Base-by-base conservation (phyloP, 2,329 filamentous ascomycete species). In the Ophiostoma ips region DNA sequence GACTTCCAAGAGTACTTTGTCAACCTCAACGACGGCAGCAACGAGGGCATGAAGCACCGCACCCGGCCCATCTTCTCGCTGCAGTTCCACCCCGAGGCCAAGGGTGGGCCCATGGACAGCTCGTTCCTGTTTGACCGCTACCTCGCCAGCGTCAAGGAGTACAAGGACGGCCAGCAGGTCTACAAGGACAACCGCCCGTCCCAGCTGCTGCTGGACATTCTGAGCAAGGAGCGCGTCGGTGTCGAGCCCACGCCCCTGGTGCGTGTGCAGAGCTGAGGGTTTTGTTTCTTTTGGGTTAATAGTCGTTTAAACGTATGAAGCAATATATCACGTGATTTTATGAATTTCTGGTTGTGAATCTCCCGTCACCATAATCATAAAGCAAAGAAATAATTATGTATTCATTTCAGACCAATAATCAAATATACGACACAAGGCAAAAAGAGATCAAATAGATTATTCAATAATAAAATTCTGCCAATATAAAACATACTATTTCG, bases 1-100 rank as follows among this genome's bases (percentile, higher is more conserved):
- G 88, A 95, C 35, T 98, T 88, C 81, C 92, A 89, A 75, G 90
- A 95, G 67, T 96, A 94, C 76, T 98, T 96, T 65, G 83, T 94
- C 68, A 96, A 98, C 75, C 75, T 96, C 58, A 98, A 96, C 68
- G 92, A 98, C 63, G 87, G 88, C 55, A 90, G 84, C 67, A 98
- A 98, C 67, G 92, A 98, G 73, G 90, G 85, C 53, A 87, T 98
- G 80, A 88, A 95, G 65, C 92, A 98, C 77, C 88, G 84, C 70
- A 84, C 85, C 52, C 86, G 90, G 34, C 92, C 92, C 55, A 98
- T 98, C 65, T 96, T 98, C 77, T 90, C 86, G 56, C 95, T 89
- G 21, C 92, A 98, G 69, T 98, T 98, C 81, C 92, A 98, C 65
- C 92, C 92, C 15, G 92, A 98, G 71, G 92, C 92, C 58, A 95